phyloP scores from a whole-genome alignment of 139 green algal species.

The Chlorella sorokiniana region DNA sequence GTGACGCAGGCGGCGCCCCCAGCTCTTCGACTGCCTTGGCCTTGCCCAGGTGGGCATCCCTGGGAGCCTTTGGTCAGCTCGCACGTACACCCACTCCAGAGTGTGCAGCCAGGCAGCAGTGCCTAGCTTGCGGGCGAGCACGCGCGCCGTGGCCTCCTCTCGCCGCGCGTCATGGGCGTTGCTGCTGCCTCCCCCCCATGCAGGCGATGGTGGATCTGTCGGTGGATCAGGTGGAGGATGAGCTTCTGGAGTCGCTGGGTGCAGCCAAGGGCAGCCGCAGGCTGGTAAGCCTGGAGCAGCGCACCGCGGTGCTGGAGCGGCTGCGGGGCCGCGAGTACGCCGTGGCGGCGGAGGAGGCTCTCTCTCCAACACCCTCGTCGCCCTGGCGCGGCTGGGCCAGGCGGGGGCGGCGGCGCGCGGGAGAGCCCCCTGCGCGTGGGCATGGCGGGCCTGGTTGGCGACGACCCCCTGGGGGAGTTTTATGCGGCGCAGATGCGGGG shows the following conservation, averaged over 20 bases:
- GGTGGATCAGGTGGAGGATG: conserved; percentile 56
- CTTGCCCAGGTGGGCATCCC: conserved; percentile 11
- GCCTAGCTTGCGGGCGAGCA: no score
- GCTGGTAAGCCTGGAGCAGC: conserved; percentile 43
- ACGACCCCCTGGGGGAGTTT: conserved; percentile 78
- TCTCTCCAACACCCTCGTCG: conserved; percentile 91
- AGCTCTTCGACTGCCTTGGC: conserved; percentile 3
- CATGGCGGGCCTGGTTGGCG: conserved; percentile 70
- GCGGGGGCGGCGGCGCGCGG: conserved; percentile 30
- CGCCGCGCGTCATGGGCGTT: not conserved
- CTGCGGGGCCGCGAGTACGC: conserved; percentile 47
- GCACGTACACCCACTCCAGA: not conserved
- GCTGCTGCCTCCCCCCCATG: not conserved
- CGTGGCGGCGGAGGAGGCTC: conserved; percentile 84
- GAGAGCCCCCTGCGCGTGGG: conserved; percentile 57
- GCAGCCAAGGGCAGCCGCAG: conserved; percentile 63
- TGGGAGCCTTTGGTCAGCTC: not conserved
- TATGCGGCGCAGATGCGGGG: conserved; percentile 72
- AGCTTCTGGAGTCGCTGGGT: conserved; percentile 48
- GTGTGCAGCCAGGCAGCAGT: no score
- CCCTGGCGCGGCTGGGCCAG: conserved; percentile 66
- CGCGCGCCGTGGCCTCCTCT: not conserved
- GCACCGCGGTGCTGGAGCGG: conserved; percentile 22
- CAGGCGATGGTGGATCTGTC: conserved; percentile 77
- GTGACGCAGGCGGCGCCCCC: no score